phyloP scores from a whole-genome alignment of 2,329 filamentous ascomycete genomes.

The Verticillium tricorpus region DNA sequence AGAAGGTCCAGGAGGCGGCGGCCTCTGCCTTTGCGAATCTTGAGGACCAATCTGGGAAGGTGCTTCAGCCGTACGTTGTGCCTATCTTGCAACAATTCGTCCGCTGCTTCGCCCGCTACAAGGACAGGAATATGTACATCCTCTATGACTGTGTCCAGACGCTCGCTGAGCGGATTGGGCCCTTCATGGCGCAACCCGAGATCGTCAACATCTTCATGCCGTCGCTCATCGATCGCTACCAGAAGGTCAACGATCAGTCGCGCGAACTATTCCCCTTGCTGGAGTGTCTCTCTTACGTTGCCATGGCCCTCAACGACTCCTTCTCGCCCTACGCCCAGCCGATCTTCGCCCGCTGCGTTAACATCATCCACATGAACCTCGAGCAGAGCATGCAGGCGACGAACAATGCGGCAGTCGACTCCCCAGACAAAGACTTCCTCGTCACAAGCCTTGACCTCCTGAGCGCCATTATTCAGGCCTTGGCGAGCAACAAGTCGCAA shows the following conservation, averaged over 20 bases:
- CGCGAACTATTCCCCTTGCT: slow-evolving; percentile 90
- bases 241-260: slow-evolving; percentile 80
- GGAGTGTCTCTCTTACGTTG: slow-evolving; percentile 95
- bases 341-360: slow-evolving; percentile 83
- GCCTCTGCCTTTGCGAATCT: slow-evolving; percentile 94
- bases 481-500: slow-evolving; percentile 68
- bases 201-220: slow-evolving; percentile 90
- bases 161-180: slow-evolving; percentile 84
- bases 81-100: slow-evolving; percentile 93
- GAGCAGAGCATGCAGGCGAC: slow-evolving; percentile 71
- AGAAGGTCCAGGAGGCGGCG: slow-evolving; percentile 94
- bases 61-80: slow-evolving; percentile 78
- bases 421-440: slow-evolving; percentile 93
- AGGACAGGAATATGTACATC: slow-evolving; percentile 98
- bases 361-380: slow-evolving; percentile 87
- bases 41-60: slow-evolving; percentile 84
- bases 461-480: slow-evolving; percentile 87
- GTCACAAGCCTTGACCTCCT: slow-evolving; percentile 92
- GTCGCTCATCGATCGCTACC: slow-evolving; percentile 82
- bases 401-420: slow-evolving; percentile 64
- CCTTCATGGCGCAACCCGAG: slow-evolving; percentile 72
- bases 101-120: slow-evolving; percentile 88
- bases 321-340: slow-evolving; percentile 83
- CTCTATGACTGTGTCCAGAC: slow-evolving; percentile 98
- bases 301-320: slow-evolving; percentile 73